Evolutionary conservation across 345 rosid species (phyloP).

Genomic region (Eucalyptus melliodora): DNA sequence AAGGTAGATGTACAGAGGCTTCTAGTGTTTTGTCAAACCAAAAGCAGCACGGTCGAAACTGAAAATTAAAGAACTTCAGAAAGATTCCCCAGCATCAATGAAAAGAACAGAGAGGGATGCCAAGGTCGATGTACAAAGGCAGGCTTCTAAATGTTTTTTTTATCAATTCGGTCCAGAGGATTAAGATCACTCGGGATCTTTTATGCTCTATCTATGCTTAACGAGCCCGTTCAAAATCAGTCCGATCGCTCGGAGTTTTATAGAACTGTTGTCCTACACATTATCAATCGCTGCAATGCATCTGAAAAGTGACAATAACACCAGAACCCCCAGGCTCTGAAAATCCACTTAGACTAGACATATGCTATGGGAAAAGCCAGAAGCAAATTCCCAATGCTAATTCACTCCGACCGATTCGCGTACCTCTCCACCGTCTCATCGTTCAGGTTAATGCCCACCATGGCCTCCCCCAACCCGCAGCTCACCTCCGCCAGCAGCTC

Average conservation of each 20-base stretch:
- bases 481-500: conserved; percentile 19
- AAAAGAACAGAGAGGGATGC: background rate
- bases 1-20: background rate
- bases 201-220: background rate
- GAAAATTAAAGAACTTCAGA: background rate
- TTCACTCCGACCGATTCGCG: conserved; percentile 16
- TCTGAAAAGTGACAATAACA: background rate
- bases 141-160: background rate
- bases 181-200: background rate
- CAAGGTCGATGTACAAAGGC: background rate
- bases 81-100: background rate
- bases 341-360: background rate
- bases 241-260: background rate
- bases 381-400: background rate
- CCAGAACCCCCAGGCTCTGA: background rate
- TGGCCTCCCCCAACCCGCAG: conserved; percentile 25
- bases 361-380: background rate
- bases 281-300: background rate
- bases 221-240: background rate
- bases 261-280: background rate
- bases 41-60: background rate
- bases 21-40: background rate
- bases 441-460: conserved; percentile 20
- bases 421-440: conserved; percentile 20
- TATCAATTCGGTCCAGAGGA: background rate